phyloP scores from a whole-genome alignment of 1,284 basidiomycete genomes.

The Rhodotorula sp. region DNA sequence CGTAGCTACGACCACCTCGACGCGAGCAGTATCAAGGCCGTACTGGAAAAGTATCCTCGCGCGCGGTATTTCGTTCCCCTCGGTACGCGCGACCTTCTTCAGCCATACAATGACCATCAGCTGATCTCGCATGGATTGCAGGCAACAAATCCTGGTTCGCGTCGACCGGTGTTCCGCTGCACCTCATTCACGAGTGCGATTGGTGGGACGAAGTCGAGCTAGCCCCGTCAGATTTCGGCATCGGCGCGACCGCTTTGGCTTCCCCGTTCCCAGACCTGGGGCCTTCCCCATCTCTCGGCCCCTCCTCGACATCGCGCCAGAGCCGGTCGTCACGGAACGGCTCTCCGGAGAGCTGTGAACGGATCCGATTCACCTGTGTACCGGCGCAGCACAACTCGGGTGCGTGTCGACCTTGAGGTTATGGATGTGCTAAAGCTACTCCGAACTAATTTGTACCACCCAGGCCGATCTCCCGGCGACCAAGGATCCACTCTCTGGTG shows the following conservation, averaged over 20 bases:
- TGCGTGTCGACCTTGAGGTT: slow-evolving; percentile 10
- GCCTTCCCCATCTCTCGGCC: not conserved
- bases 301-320: not conserved
- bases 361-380: slow-evolving; percentile 43
- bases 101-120: too few species aligned
- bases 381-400: slow-evolving; percentile 47
- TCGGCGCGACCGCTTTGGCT: not conserved
- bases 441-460: too few species aligned
- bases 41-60: slow-evolving; percentile 36
- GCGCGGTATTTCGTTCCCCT: slow-evolving; percentile 45
- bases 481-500: slow-evolving; percentile 44
- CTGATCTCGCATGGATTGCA: not conserved
- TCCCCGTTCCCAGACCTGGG: not conserved
- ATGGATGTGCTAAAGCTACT: not conserved
- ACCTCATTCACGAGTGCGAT: slow-evolving; percentile 43
- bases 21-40: slow-evolving; percentile 30
- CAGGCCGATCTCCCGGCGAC: slow-evolving; percentile 43
- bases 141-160: slow-evolving; percentile 43
- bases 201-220: slow-evolving; percentile 45
- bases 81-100: slow-evolving; percentile 25
- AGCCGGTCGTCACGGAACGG: not conserved
- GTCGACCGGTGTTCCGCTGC: slow-evolving; percentile 33
- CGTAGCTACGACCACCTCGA: slow-evolving; percentile 47
- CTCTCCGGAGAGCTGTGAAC: not conserved
- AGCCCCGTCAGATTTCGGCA: slow-evolving; percentile 52